Base-by-base conservation (phyloP, 768 basidiomycete species). In the Pholiota microspora region DNA sequence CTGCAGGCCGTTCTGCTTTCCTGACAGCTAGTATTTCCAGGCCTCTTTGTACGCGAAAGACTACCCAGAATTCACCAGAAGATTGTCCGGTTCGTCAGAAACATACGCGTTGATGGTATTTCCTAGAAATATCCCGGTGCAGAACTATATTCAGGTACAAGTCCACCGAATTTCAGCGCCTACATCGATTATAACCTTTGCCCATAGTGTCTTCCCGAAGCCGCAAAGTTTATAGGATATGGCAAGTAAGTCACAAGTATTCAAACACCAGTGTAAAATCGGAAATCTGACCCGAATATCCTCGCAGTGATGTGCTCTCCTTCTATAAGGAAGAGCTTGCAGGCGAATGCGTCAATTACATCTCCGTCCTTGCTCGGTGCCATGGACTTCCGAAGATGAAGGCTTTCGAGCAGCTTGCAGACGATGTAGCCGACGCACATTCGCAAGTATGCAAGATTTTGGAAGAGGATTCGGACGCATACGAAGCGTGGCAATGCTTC, bases 281-380 rank as follows among this genome's bases (percentile, higher is more conserved):
- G 27, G 3, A 8, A 45, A 35, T 42, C 16, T 18, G 24, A 66
- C 12, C 10, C 15, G 54, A 7, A 10, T 45, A 13, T 44, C 23
- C 1, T 10, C 9, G 35, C 36, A 77, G 75, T 53, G 75, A 77
- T 31, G 59, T 76, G 25, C 57, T 75, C 1, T 76, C 70, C 0
- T 76, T 77, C 51, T 72, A 77, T 49, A 69, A 77, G 53, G 76
- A 77, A 64, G 75, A 77, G 48, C 50, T 64, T 1, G 64, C 50
- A 0, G 69, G 67, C 2, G 76, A 77, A 49, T 53, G 56, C 4
- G 64, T 67, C 31, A 76, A 75, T 53, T 69, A 64, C 24, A 59
- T 76, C 29, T 73, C 76, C 0, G 55, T 64, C 13, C 51, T 69
- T 0, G 73, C 74, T 0, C 55, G 57, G 9, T 62, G 56, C 24